phyloP scores from a whole-genome alignment of 2,329 filamentous ascomycete genomes.

The Diaporthe citrichinensis region DNA sequence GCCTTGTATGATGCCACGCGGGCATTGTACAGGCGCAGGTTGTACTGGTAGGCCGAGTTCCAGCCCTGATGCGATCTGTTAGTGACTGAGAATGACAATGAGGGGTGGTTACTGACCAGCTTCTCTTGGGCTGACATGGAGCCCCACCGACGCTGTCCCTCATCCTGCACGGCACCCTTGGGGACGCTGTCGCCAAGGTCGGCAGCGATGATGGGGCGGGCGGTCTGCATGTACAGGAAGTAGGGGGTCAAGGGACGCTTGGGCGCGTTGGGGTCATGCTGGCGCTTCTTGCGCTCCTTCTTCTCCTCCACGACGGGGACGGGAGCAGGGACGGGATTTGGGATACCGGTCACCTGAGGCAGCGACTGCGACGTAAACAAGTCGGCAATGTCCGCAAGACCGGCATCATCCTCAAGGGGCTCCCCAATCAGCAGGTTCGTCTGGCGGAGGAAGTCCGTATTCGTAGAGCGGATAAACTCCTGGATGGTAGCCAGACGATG shows the following conservation, averaged over 20 bases:
- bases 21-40: slow-evolving; percentile 75
- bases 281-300: slow-evolving; percentile 91
- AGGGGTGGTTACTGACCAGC: slow-evolving; percentile 55
- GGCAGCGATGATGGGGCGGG: slow-evolving; percentile 83
- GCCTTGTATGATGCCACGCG: slow-evolving; percentile 75
- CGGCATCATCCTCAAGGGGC: slow-evolving; percentile 64
- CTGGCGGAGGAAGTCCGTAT: slow-evolving; percentile 88
- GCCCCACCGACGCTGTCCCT: slow-evolving; percentile 89
- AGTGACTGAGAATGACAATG: background rate
- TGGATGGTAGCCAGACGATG: slow-evolving; percentile 84
- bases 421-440: slow-evolving; percentile 85
- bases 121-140: slow-evolving; percentile 83
- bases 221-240: slow-evolving; percentile 94
- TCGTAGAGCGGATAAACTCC: slow-evolving; percentile 83
- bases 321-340: slow-evolving; percentile 54
- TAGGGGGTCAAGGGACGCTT: slow-evolving; percentile 95
- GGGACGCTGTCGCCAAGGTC: slow-evolving; percentile 82
- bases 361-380: slow-evolving; percentile 42
- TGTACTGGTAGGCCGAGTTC: slow-evolving; percentile 78
- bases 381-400: slow-evolving; percentile 21
- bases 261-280: slow-evolving; percentile 91
- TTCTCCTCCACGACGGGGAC: slow-evolving; percentile 73
- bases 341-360: slow-evolving; percentile 55
- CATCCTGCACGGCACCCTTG: slow-evolving; percentile 89
- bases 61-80: slow-evolving; percentile 59